These are phyloP conservation scores for Alternaria gansuensis DNA, from an alignment of 2,329 filamentous ascomycete species.

Conservation along the genomic window DNA sequence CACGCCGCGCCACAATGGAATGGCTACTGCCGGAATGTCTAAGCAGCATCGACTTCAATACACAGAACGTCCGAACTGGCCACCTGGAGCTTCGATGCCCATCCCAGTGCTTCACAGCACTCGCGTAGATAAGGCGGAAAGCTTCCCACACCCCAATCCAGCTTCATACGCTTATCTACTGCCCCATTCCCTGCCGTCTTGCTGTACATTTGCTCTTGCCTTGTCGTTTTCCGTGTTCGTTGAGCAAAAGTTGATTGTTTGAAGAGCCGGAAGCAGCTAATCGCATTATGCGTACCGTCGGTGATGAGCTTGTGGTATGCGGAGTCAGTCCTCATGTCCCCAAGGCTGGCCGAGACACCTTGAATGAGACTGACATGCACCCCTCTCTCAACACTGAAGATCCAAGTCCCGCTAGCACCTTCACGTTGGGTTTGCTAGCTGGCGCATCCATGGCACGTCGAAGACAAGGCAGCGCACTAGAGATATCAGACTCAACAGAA, in stretches of 20 bases:
- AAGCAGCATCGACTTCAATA: not conserved
- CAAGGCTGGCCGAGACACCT: not conserved
- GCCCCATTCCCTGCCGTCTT: not conserved
- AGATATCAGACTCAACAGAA: not conserved
- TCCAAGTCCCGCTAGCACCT: not conserved
- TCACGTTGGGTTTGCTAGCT: not conserved
- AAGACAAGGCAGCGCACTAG: not conserved
- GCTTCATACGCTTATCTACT: not conserved
- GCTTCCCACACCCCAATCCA: not conserved
- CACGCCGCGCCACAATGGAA: not conserved
- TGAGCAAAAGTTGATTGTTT: not conserved
- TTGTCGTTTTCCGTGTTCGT: not conserved
- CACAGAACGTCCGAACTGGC: not conserved
- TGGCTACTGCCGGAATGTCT: not conserved
- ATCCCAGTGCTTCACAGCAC: not conserved
- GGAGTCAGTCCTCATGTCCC: not conserved
- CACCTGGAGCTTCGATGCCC: not conserved
- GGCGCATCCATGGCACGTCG: not conserved
- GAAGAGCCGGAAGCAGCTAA: not conserved
- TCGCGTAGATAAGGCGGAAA: not conserved
- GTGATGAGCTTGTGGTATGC: not conserved
- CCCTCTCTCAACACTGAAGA: no score
- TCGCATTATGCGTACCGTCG: not conserved
- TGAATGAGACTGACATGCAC: not conserved
- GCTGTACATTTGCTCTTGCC: not conserved